Base-by-base conservation (phyloP, 441 rosid genomes). In the Metrosideros polymorpha region DNA sequence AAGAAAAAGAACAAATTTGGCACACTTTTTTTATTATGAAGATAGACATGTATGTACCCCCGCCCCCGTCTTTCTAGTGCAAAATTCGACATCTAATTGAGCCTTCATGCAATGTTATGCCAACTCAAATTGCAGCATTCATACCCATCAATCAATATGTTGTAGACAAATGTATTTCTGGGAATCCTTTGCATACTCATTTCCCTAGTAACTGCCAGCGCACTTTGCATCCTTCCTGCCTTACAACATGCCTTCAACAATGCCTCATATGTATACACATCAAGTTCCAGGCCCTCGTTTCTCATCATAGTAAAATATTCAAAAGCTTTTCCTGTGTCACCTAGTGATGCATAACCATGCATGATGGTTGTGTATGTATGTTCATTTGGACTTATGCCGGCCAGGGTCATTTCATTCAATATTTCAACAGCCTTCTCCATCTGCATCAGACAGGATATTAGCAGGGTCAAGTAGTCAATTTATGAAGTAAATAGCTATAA, bases 161-260 rank as follows among this genome's bases (percentile, higher is more conserved):
- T 97, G 91, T 93, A 97, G 83, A 97, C 92, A 47, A 91, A 97
- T 47, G 95, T 93, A 90, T 95, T 95, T 87, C 97, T 93, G 1
- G 94, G 97, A 79, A 97, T 95, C 54, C 95, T 94, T 91, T 93
- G 93, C 85, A 94, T 75, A 85, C 92, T 93, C 99, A 96, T 97
- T 87, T 97, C 98, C 92, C 95, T 95, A 12, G 99, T 97, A 50
- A 96, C 99, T 85, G 98, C 99, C 85, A 97, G 93, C 43, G 99
- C 99, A 88, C 98, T 97, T 88, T 97, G 99, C 99, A 97, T 96
- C 88, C 99, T 91, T 85, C 99, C 99, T 66, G 99, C 89, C 87
- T 97, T 97, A 95, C 99, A 97, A 88, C 99, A 97, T 25, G 99
- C 99, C 93, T 95, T 97, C 75, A 97, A 93, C 87, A 97, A 90